phyloP scores from a whole-genome alignment of 129 eudicot species.

The Flaveria robusta region DNA sequence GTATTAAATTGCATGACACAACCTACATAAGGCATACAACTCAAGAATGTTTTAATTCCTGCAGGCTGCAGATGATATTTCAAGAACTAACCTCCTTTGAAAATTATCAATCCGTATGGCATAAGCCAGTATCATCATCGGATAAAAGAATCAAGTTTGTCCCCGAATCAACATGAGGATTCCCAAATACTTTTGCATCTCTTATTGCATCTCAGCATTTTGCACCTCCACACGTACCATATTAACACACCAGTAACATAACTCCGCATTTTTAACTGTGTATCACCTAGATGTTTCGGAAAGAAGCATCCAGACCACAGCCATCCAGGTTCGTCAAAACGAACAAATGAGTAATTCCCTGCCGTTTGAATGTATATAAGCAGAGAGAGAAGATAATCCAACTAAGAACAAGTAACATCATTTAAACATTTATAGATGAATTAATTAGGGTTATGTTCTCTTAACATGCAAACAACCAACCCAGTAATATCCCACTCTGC shows the following conservation, averaged over 20 bases:
- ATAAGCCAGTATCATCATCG: slow-evolving; percentile 94
- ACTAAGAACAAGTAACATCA: not conserved
- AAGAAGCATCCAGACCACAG: slow-evolving; percentile 98
- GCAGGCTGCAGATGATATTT: not conserved
- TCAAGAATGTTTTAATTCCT: not conserved
- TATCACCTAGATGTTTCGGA: slow-evolving; percentile 93
- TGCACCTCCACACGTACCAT: slow-evolving; percentile 96
- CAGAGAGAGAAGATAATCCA: slow-evolving; percentile 8
- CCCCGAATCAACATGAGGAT: slow-evolving; percentile 75
- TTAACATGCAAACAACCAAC: not conserved
- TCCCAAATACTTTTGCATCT: slow-evolving; percentile 77
- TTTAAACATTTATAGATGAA: not conserved
- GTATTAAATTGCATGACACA: not conserved
- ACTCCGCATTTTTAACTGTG: slow-evolving; percentile 85
- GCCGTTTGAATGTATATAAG: slow-evolving; percentile 24
- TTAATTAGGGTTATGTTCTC: slow-evolving; percentile 9
- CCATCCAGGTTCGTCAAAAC: slow-evolving; percentile 91
- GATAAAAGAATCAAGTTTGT: slow-evolving; percentile 83
- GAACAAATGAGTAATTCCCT: slow-evolving; percentile 83
- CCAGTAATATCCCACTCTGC: no score
- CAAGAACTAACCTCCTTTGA: slow-evolving; percentile 83
- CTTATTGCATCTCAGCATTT: slow-evolving; percentile 79
- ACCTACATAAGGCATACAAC: not conserved
- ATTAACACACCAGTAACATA: slow-evolving; percentile 66
- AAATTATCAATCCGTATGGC: slow-evolving; percentile 95